A percentile compares a stretch with the other conserved stretches of the same genome.
These are phyloP conservation scores for Puccinia novopanici DNA, from an alignment of 1,284 basidiomycete species.

Conservation along the genomic window DNA sequence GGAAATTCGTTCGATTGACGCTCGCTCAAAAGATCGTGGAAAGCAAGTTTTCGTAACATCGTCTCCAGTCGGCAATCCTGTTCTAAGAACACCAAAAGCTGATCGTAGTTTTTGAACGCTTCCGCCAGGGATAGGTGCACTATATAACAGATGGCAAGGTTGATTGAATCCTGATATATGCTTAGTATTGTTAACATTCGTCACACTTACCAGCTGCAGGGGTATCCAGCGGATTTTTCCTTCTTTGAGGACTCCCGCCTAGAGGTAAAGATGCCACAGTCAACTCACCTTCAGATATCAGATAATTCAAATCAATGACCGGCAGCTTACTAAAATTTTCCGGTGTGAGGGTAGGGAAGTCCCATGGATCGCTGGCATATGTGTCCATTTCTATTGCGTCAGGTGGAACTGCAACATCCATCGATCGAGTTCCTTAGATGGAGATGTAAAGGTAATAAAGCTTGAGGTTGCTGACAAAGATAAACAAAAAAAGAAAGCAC, in stretches of 20 bases:
- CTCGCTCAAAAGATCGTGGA: conserved; percentile 18
- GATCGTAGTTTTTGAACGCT: conserved; percentile 23
- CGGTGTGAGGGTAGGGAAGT: conserved; percentile 29
- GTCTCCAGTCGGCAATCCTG: conserved; percentile 12
- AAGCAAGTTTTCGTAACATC: conserved; percentile 1
- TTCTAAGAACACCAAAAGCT: conserved; percentile 14
- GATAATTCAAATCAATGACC: not conserved
- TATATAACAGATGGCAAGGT: not conserved
- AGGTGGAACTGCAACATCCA: not conserved
- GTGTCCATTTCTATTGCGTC: not conserved
- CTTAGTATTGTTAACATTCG: not conserved
- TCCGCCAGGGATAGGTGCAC: conserved; percentile 26
- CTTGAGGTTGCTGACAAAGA: not conserved
- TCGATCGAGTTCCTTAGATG: not conserved
- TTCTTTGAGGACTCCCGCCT: conserved; percentile 18
- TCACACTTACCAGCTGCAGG: conserved; percentile 11
- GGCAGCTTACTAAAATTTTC: conserved; percentile 32
- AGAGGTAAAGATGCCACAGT: not conserved
- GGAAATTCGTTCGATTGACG: conserved; percentile 24
- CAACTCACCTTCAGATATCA: not conserved
- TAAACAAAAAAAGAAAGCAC: not conserved
- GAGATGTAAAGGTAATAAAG: not conserved
- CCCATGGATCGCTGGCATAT: conserved; percentile 16
- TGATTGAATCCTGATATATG: not conserved
- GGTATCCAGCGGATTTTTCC: not conserved